These are phyloP conservation scores for Eutypella sp. DNA, from an alignment of 2,329 filamentous ascomycete genomes.

Conservation along the genomic window DNA sequence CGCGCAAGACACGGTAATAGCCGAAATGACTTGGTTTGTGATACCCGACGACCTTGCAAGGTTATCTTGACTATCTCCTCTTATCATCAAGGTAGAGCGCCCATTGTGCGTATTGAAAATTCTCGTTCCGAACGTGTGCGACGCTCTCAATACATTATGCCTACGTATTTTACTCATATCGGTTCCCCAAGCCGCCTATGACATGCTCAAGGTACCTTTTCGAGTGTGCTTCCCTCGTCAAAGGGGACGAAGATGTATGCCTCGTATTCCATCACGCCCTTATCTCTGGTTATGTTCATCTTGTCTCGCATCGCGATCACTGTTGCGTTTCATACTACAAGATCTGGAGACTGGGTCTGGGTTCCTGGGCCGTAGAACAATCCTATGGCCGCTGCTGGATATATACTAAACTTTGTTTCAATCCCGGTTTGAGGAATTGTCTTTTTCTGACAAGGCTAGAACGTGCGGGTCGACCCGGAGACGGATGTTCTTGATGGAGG, in stretches of 20 bases:
- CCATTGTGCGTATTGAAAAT: neutral
- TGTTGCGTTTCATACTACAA: slow-evolving; percentile 35
- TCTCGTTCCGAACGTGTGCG: too few relatives aligned
- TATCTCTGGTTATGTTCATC: slow-evolving; percentile 38
- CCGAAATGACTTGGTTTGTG: too few relatives aligned
- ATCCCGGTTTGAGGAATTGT: slow-evolving; percentile 42
- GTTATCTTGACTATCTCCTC: too few relatives aligned
- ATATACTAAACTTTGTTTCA: slow-evolving; percentile 51
- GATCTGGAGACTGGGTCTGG: slow-evolving; percentile 45
- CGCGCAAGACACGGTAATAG: too few relatives aligned
- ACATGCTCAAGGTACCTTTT: slow-evolving; percentile 45
- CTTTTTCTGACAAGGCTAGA: slow-evolving; percentile 47
- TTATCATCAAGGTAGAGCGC: too few relatives aligned
- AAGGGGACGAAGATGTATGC: slow-evolving; percentile 27
- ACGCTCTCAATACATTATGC: neutral
- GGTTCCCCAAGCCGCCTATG: slow-evolving; percentile 41
- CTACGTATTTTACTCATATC: slow-evolving; percentile 21
- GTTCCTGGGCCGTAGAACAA: slow-evolving; percentile 46
- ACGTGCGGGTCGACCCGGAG: slow-evolving; percentile 46
- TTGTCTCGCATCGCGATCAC: slow-evolving; percentile 39
- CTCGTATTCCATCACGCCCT: slow-evolving; percentile 36
- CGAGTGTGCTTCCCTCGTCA: slow-evolving; percentile 29
- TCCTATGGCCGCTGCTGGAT: slow-evolving; percentile 47
- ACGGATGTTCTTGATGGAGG: slow-evolving; percentile 23
- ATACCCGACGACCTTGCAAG: too few relatives aligned